A percentile compares a stretch with the other conserved stretches of the same genome.
These are phyloP conservation scores for Houttuynia cordata DNA, from an alignment of 164 flowering plant species.

Conservation along the genomic window DNA sequence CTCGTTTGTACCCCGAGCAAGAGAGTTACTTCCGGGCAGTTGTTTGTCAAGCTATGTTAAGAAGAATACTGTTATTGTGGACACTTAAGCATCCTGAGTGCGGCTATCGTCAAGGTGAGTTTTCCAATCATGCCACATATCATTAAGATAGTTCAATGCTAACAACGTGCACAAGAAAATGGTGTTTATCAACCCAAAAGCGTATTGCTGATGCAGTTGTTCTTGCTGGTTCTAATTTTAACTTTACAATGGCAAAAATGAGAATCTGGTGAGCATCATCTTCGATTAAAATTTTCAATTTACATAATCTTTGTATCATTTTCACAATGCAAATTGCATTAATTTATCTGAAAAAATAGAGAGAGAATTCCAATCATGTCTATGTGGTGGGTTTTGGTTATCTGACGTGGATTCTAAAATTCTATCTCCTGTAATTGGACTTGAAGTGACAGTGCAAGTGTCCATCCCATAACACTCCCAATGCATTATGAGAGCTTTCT, in stretches of 20 bases:
- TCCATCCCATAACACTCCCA: neutral
- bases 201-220: too few species aligned
- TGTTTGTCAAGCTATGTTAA: conserved; percentile 75
- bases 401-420: neutral
- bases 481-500: neutral
- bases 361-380: neutral
- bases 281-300: too few species aligned
- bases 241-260: too few species aligned
- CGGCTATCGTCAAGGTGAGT: conserved; percentile 85
- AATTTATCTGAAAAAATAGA: too few species aligned
- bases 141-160: neutral
- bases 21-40: conserved; percentile 84
- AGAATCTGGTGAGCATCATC: too few species aligned
- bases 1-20: conserved; percentile 86
- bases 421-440: neutral
- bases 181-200: too few species aligned
- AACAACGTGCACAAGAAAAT: too few species aligned
- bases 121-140: neutral
- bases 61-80: conserved; percentile 79
- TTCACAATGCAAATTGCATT: too few species aligned
- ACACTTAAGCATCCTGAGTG: conserved; percentile 74
- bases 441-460: neutral
- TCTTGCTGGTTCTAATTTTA: too few species aligned
- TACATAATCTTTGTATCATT: neutral
- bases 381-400: neutral